These are phyloP conservation scores for Ricinus communis DNA, from an alignment of 345 rosid genomes.

Conservation along the genomic window DNA sequence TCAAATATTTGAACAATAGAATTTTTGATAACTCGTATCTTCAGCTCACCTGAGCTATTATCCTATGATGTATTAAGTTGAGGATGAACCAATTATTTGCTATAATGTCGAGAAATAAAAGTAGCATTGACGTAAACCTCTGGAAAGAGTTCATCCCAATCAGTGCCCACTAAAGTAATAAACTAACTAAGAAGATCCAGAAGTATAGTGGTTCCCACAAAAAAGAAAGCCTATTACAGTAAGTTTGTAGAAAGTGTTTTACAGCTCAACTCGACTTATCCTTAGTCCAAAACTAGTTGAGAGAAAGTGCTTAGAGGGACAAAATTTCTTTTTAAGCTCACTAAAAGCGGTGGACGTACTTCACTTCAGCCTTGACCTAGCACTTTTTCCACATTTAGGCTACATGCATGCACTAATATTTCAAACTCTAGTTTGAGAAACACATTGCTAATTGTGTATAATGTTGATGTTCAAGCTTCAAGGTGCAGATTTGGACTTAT, in stretches of 20 bases:
- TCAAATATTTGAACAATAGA: not conserved
- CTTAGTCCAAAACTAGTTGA: not conserved
- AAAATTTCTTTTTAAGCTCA: not conserved
- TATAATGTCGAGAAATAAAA: not conserved
- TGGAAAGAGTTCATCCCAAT: not conserved
- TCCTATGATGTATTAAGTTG: not conserved
- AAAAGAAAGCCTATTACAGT: not conserved
- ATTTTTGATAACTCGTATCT: not conserved
- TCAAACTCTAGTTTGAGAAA: not conserved
- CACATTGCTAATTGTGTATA: not conserved
- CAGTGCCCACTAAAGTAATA: not conserved
- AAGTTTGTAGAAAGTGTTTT: not conserved
- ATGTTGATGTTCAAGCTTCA: not conserved
- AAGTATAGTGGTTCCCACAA: not conserved
- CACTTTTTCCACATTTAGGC: not conserved
- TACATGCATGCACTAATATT: too few relatives aligned
- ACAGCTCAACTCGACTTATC: too few relatives aligned
- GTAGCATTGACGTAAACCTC: not conserved
- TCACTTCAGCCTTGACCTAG: not conserved
- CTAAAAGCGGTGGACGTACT: not conserved
- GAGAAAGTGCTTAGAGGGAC: not conserved
- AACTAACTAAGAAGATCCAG: not conserved
- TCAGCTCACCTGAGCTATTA: not conserved
- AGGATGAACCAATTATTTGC: too few relatives aligned
- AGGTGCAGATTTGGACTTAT: not conserved